phyloP scores from a whole-genome alignment of 495 filamentous ascomycete genomes.

The Ramalina intermedia region DNA sequence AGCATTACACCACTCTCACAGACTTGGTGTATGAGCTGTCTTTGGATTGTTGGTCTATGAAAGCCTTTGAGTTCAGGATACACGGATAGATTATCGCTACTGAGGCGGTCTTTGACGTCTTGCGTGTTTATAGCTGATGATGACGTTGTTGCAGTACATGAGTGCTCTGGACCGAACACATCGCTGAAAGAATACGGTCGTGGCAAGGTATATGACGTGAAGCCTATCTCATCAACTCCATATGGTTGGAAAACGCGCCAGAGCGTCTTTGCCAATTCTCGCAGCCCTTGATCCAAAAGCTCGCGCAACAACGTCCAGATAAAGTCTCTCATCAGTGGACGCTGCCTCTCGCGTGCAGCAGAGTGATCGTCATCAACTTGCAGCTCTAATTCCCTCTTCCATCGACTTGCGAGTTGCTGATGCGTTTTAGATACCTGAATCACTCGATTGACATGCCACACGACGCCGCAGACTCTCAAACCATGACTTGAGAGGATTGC shows the following conservation, averaged over 20 bases:
- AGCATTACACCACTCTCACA: neutral
- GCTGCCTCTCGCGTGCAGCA: neutral
- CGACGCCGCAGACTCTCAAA: neutral
- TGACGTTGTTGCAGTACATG: neutral
- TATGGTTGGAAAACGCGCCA: constrained; percentile 2
- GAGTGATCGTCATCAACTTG: neutral
- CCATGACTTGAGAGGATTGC: neutral
- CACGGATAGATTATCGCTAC: neutral
- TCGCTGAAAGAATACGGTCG: neutral
- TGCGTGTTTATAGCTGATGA: neutral
- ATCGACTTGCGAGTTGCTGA: neutral
- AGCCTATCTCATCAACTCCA: neutral
- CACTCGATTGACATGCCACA: neutral
- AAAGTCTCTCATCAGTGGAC: neutral
- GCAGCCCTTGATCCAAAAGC: neutral
- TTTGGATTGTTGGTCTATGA: neutral
- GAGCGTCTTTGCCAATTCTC: constrained; percentile 1
- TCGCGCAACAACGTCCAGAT: neutral
- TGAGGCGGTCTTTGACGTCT: neutral
- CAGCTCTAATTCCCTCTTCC: neutral
- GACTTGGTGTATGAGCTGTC: constrained; percentile 1
- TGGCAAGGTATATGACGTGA: neutral
- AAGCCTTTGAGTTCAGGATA: neutral
- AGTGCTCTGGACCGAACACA: neutral
- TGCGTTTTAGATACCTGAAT: neutral